Base-by-base conservation (phyloP, 2,329 filamentous ascomycete species). In the Aspergillus aculeatinus region DNA sequence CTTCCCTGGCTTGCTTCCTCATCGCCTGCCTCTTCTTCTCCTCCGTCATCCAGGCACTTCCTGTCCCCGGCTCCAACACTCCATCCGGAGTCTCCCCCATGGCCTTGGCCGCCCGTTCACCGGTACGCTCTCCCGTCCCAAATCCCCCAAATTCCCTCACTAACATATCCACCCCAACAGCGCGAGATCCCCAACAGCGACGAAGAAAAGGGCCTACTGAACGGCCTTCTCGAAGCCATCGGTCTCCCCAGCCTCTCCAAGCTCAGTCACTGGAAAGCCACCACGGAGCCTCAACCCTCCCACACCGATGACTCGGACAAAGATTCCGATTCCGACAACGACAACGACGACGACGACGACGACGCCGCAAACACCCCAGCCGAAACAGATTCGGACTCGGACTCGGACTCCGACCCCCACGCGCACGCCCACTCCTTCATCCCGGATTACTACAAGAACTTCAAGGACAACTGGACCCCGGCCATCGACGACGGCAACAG, bases 151-250 rank as follows among this genome's bases (percentile, higher is more conserved):
- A 39, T 48, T 27, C 19, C 16, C 33, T 21, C 35, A 35, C 62
- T 58, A 48, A 60, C 61, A 1, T 5, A 5, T n/a, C 16, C 27
- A 44, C 5, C 39, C 5, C 6, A 16, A 39, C 35, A 72, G 68
- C 63, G 69, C 58, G 51, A 69, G 7, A 67, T 71, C 39, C 68
- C 70, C 16, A 58, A 64, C 25, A 65, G 60, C 10, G 27, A 62
- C 6, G 12, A 63, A 3, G 12, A 63, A 4, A 63, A 11, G 2
- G 53, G 44, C 33, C 42, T 71, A 27, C 29, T 72, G 1, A 6
- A 50, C 42, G 16, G 57, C 2, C 11, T 71, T 21, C 49, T 72
- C 3, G 42, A 61, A 35, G 44, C 57, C 6, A 23, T 72, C 3
- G 69, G 68, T 6, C 39, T 71, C 3, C 10, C 21, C 7, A 29